phyloP scores from a whole-genome alignment of 331 rosid species.

The Malus hybrid region DNA sequence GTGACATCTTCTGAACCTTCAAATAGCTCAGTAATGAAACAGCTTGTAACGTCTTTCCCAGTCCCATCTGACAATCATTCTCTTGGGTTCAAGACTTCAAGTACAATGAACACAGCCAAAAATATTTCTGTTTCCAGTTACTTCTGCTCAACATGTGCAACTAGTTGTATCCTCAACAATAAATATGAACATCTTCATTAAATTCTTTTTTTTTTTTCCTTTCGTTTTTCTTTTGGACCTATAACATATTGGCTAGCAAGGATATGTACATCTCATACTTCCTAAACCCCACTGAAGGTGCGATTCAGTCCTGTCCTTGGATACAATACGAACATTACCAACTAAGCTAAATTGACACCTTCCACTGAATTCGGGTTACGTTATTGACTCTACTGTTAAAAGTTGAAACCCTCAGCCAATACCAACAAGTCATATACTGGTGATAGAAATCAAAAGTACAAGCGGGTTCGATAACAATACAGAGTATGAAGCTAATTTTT shows the following conservation, averaged over 20 bases:
- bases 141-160: background rate
- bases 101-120: slow-evolving; percentile 3
- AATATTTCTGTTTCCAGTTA: background rate
- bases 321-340: background rate
- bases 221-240: background rate
- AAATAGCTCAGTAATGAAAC: slow-evolving; percentile 78
- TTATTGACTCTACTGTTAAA: background rate
- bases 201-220: background rate
- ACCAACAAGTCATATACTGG: background rate
- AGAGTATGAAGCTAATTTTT: background rate
- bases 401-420: background rate
- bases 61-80: slow-evolving; percentile 74
- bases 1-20: slow-evolving; percentile 45
- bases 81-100: slow-evolving; percentile 3
- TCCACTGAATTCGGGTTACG: background rate
- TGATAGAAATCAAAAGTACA: background rate
- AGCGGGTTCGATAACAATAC: background rate
- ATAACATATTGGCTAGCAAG: background rate
- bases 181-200: background rate
- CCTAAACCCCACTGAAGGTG: background rate
- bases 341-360: background rate
- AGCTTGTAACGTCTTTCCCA: slow-evolving; percentile 96
- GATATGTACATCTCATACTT: background rate
- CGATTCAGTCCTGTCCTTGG: background rate
- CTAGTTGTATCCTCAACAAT: background rate